Evolutionary conservation across 768 basidiomycete genomes (phyloP).

Genomic region (Pleurotus salmoneostramineus): DNA sequence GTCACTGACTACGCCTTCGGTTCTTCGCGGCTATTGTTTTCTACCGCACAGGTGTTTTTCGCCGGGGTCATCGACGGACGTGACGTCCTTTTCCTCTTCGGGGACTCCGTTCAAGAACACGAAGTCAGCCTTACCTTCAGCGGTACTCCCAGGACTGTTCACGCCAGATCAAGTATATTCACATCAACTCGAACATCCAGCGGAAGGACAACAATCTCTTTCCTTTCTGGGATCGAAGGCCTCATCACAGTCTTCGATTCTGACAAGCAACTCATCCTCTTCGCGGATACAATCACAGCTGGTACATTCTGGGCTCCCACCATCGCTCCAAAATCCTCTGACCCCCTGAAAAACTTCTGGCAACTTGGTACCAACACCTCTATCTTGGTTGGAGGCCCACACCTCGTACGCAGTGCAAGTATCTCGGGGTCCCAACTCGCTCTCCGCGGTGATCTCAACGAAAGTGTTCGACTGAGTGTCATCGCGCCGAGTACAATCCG

Average conservation of each 20-base stretch:
- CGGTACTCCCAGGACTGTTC: slow-evolving; percentile 40
- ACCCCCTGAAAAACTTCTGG: slow-evolving; percentile 61
- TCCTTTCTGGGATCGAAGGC: slow-evolving; percentile 54
- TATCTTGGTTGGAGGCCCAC: slow-evolving; percentile 62
- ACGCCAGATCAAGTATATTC: slow-evolving; percentile 22
- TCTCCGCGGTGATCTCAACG: slow-evolving; percentile 67
- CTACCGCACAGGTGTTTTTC: slow-evolving; percentile 72
- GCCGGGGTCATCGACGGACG: slow-evolving; percentile 56
- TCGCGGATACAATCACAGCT: slow-evolving; percentile 60
- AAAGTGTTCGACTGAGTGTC: slow-evolving; percentile 52
- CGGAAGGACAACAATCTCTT: slow-evolving; percentile 41
- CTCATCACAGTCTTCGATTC: slow-evolving; percentile 67
- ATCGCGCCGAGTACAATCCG: slow-evolving; percentile 53
- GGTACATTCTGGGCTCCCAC: slow-evolving; percentile 77
- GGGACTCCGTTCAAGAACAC: slow-evolving; percentile 50
- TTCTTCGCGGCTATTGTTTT: slow-evolving; percentile 54
- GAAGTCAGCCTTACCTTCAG: slow-evolving; percentile 45
- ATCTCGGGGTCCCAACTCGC: slow-evolving; percentile 48
- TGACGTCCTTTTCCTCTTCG: slow-evolving; percentile 64
- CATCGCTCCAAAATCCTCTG: slow-evolving; percentile 35
- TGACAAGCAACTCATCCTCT: slow-evolving; percentile 62
- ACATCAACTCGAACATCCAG: slow-evolving; percentile 20
- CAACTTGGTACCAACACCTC: slow-evolving; percentile 68
- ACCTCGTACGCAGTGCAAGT: slow-evolving; percentile 56
- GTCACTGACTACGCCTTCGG: slow-evolving; percentile 75